A percentile compares a stretch with the other conserved stretches of the same genome.
These are phyloP conservation scores for Penicillium bialowiezense DNA, from an alignment of 495 filamentous ascomycete species.

Conservation along the genomic window DNA sequence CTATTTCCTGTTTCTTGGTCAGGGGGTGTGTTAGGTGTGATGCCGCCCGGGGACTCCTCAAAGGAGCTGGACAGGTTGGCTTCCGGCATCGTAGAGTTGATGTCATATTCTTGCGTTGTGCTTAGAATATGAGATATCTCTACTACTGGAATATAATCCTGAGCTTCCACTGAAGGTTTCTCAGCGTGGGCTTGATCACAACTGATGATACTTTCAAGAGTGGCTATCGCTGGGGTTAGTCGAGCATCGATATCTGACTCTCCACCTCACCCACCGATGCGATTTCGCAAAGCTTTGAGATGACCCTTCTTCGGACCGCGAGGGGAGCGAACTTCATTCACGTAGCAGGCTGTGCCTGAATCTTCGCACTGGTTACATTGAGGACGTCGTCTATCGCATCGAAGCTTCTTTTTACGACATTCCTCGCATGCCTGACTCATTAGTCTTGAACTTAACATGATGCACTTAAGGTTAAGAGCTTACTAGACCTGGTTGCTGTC, in stretches of 20 bases:
- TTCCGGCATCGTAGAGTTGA: background rate
- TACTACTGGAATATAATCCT: background rate
- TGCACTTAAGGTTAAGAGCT: background rate
- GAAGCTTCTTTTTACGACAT: slow-evolving; percentile 18
- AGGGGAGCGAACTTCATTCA: slow-evolving; percentile 10
- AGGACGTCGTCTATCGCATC: slow-evolving; percentile 16
- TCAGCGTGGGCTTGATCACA: background rate
- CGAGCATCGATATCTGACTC: background rate
- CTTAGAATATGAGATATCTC: background rate
- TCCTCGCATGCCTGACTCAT: slow-evolving; percentile 14
- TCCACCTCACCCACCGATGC: slow-evolving; percentile 9
- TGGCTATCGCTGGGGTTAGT: background rate
- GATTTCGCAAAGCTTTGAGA: slow-evolving; percentile 11
- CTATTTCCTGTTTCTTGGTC: background rate
- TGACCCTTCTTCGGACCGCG: slow-evolving; percentile 18
- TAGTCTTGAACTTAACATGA: background rate
- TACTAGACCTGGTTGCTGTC: slow-evolving; percentile 11
- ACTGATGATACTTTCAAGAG: slow-evolving; percentile 9
- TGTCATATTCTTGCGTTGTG: background rate
- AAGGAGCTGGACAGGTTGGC: background rate
- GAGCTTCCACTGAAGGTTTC: background rate
- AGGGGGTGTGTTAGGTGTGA: background rate
- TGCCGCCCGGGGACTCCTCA: background rate
- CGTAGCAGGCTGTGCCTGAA: slow-evolving; percentile 8
- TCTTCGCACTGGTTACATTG: slow-evolving; percentile 14